Evolutionary conservation across 2,329 filamentous ascomycete genomes (phyloP).

Genomic region (Aspergillus quadrilineatus): DNA sequence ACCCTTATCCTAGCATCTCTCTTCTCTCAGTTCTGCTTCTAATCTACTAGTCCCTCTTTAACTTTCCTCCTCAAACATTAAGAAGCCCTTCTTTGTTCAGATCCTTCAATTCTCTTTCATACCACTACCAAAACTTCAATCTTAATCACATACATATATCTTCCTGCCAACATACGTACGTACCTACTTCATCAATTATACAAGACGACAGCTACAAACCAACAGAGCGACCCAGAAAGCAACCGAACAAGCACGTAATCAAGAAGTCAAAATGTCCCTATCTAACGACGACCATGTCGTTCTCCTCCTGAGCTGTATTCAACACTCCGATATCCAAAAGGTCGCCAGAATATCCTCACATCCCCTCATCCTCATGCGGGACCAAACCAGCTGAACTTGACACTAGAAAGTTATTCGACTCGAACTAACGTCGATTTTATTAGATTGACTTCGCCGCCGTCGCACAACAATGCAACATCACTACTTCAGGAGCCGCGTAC

Average conservation of each 20-base stretch:
- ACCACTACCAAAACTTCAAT: too few relatives aligned
- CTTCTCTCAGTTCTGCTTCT: too few relatives aligned
- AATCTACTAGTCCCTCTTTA: too few relatives aligned
- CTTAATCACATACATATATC: too few relatives aligned
- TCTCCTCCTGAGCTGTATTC: constrained; percentile 67
- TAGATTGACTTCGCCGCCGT: constrained; percentile 67
- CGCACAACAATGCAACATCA: constrained; percentile 62
- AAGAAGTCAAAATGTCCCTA: constrained; percentile 45
- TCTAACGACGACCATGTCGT: constrained; percentile 60
- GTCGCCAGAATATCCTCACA: constrained; percentile 57
- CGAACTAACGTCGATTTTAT: too few relatives aligned
- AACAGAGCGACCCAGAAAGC: not conserved
- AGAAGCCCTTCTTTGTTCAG: too few relatives aligned
- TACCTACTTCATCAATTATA: not conserved
- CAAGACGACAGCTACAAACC: not conserved
- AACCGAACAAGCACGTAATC: not conserved
- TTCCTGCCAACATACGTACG: not conserved
- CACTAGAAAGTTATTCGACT: not conserved
- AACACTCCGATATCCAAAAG: constrained; percentile 46
- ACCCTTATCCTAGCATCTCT: too few relatives aligned
- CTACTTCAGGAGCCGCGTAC: constrained; percentile 69
- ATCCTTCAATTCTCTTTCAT: too few relatives aligned
- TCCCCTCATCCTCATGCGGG: not conserved
- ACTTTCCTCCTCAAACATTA: too few relatives aligned
- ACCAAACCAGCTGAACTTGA: not conserved